Evolutionary conservation across 148 eudicot genomes (phyloP), one percentile per base, ranked within the genome.

Genomic region (Heliosperma pusillum): DNA sequence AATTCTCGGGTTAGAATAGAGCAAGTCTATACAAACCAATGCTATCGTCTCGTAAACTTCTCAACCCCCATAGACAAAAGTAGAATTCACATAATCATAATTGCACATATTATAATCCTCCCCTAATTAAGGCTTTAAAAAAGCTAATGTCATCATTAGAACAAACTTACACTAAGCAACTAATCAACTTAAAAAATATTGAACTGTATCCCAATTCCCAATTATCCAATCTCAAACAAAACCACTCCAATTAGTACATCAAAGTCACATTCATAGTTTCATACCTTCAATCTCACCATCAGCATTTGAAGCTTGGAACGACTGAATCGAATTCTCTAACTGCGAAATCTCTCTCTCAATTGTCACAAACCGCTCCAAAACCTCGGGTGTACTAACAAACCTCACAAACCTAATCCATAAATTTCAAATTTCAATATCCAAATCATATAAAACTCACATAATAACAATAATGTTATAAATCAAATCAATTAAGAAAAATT

Each of bases 321-420:
- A 84, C 25, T 85, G 82, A 67, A 88, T 80, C 26, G 97, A 92
- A 71, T 76, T 83, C 73, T 87, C 95, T 69, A 92, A 81, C 83
- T 92, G 92, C 5, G 71, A 63, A 77, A 92, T 88, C 82, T 92
- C 97, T 73, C 85, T 85, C 87, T 92, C 93, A 40, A 84, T 87
- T 5, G 89, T 85, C 61, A 88, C 86, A 76, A 90, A 86, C 66
- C 97, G 85, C 81, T 92, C 96, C 59, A 92, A 84, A 71, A 92
- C 86, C 67, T 92, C 97, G 0, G 97, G 97, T 11, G 95, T 87
- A 63, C 85, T 86, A 6, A 92, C 91, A 78, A 92, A 92, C 68
- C 88, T 88, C 84, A 92, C 97, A 84, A 92, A 90, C 82, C 97
- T 92, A 74, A 82, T 25, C 44, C 68, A 77, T 69, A 63, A 22